Percentiles rank a stretch among this genome's conserved stretches.
phyloP scores from a whole-genome alignment of 371 early-diverging fungal species.

The Rhizopus sp. region DNA sequence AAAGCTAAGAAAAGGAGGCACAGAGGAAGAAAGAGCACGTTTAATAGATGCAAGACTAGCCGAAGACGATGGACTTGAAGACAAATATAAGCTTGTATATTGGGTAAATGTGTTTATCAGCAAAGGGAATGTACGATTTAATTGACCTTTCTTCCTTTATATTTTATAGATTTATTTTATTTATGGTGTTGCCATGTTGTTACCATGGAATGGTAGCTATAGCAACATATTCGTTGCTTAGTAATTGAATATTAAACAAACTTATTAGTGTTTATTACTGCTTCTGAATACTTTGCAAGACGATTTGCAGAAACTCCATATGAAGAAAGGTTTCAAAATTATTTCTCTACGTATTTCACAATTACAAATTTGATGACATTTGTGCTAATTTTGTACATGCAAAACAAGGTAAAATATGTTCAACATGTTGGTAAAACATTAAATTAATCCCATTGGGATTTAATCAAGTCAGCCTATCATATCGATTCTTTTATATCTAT shows the following conservation, averaged over 20 bases:
- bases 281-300: conserved; percentile 69
- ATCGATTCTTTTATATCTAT: conserved; percentile 32
- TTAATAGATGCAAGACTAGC: too few relatives aligned
- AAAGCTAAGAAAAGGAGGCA: too few relatives aligned
- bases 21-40: too few relatives aligned
- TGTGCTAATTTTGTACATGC: conserved; percentile 58
- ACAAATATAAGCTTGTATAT: conserved; percentile 28
- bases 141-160: too few relatives aligned
- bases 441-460: too few relatives aligned
- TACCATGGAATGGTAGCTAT: conserved; percentile 89
- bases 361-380: conserved; percentile 62
- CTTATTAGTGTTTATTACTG: conserved; percentile 83
- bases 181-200: conserved; percentile 73
- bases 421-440: too few relatives aligned
- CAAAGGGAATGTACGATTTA: too few relatives aligned
- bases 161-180: conserved; percentile 64
- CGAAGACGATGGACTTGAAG: conserved; percentile 7
- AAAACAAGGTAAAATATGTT: conserved; percentile 67
- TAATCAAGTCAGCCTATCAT: conserved; percentile 21
- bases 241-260: too few relatives aligned
- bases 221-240: too few relatives aligned
- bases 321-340: conserved; percentile 73
- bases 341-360: conserved; percentile 71
- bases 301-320: conserved; percentile 63
- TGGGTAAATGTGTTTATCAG: too few relatives aligned